Conservation (phyloP, 495 filamentous ascomycete species). For the Emericellopsis terricola region DNA sequence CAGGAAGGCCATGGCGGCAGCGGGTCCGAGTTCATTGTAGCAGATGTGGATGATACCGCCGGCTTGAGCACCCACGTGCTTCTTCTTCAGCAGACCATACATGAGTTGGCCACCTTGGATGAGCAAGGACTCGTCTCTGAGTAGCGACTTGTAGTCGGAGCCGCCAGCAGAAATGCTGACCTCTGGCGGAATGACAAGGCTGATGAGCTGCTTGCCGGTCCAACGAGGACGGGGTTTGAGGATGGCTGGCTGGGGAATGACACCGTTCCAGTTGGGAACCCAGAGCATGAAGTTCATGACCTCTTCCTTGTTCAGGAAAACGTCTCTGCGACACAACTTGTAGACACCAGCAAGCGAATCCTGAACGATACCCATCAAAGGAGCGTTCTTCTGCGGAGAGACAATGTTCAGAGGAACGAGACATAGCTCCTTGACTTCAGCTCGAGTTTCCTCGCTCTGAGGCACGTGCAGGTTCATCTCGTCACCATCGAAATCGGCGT, state of each 20-base stretch:
- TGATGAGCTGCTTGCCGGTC: conserved; percentile 98
- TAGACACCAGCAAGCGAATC: conserved; percentile 93
- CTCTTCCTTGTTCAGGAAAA: conserved; percentile 74
- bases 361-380: conserved; percentile 98
- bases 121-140: conserved; percentile 63
- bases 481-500: conserved; percentile 97
- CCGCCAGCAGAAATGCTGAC: conserved; percentile 57
- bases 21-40: conserved; percentile 78
- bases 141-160: conserved; percentile 38
- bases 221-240: conserved; percentile 79
- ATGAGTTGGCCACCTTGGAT: conserved; percentile 79
- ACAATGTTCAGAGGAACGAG: conserved; percentile 96
- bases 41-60: conserved; percentile 89
- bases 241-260: conserved; percentile 81
- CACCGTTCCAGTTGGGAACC: conserved; percentile 94
- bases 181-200: conserved; percentile 73
- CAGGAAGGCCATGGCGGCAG: conserved; percentile 84
- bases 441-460: conserved; percentile 90
- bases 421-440: conserved; percentile 82
- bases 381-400: conserved; percentile 89
- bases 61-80: conserved; percentile 72
- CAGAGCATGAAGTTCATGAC: conserved; percentile 93
- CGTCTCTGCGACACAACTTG: conserved; percentile 86
- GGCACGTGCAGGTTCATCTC: conserved; percentile 99
- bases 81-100: conserved; percentile 82